These are phyloP conservation scores for Schizochytrium sp. DNA, from an alignment of 108 stramenopile genomes.

Conservation along the genomic window DNA sequence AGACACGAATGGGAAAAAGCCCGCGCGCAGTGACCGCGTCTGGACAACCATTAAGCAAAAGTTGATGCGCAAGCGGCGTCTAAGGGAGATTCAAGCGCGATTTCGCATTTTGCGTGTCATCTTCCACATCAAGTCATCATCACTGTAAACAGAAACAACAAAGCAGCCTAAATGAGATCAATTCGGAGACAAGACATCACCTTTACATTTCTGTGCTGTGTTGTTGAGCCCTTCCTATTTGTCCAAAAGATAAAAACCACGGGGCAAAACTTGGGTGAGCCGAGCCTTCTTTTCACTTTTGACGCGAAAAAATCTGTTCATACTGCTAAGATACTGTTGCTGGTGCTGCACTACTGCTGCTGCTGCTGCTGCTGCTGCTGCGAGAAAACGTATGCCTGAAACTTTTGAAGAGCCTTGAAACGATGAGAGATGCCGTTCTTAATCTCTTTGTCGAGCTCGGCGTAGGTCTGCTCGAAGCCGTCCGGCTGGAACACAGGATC, in stretches of 20 bases:
- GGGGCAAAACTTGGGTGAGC: no score
- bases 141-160: no score
- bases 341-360: no score
- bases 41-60: not conserved
- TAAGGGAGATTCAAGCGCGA: not conserved
- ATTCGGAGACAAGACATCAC: no score
- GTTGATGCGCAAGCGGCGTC: not conserved
- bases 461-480: constrained; percentile 78
- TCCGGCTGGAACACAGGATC: constrained; percentile 91
- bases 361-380: no score
- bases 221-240: no score
- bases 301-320: no score
- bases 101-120: not conserved
- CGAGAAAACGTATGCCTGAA: constrained; percentile 36
- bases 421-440: constrained; percentile 91
- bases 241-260: no score
- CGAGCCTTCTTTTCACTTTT: no score
- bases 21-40: not conserved
- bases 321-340: no score
- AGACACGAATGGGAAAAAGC: not conserved
- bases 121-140: not conserved
- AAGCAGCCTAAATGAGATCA: no score
- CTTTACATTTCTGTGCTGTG: no score
- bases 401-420: constrained; percentile 64
- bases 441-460: constrained; percentile 82